These are phyloP conservation scores for Paragyromitra xinjiangensis DNA, from an alignment of 495 filamentous ascomycete genomes.

Conservation along the genomic window DNA sequence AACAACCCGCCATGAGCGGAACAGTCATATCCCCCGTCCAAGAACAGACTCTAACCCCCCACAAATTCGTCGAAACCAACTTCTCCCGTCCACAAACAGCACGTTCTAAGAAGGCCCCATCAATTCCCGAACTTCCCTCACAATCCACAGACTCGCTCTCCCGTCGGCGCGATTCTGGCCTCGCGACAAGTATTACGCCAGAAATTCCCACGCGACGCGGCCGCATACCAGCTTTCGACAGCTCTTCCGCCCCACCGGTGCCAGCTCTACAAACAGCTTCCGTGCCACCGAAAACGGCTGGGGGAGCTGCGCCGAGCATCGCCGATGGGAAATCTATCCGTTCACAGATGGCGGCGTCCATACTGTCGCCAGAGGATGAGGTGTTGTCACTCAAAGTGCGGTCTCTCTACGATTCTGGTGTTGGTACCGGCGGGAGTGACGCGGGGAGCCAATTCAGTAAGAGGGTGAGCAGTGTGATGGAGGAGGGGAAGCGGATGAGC, in stretches of 20 bases:
- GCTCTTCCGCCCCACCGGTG: slow-evolving; percentile 7
- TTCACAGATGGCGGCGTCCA: slow-evolving; percentile 44
- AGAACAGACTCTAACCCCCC: slow-evolving; percentile 1
- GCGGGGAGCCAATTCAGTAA: slow-evolving; percentile 55
- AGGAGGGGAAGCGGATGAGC: slow-evolving; percentile 52
- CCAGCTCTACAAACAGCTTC: slow-evolving; percentile 8
- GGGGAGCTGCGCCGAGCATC: slow-evolving; percentile 22
- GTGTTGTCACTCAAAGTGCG: slow-evolving; percentile 55
- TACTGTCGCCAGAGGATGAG: slow-evolving; percentile 55
- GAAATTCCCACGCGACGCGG: slow-evolving; percentile 25
- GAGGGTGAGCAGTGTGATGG: slow-evolving; percentile 51
- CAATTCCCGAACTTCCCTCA: slow-evolving; percentile 20
- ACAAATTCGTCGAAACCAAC: slow-evolving; percentile 30
- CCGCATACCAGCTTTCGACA: slow-evolving; percentile 17
- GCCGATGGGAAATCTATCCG: slow-evolving; percentile 47
- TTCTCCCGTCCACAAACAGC: slow-evolving; percentile 47
- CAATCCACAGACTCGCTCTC: slow-evolving; percentile 34
- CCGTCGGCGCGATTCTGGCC: slow-evolving; percentile 28
- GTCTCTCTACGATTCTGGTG: slow-evolving; percentile 56
- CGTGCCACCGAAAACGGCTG: slow-evolving; percentile 37
- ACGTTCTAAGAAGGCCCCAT: slow-evolving; percentile 29
- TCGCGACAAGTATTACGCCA: slow-evolving; percentile 22
- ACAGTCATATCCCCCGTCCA: slow-evolving; percentile 21
- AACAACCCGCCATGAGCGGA: slow-evolving; percentile 20
- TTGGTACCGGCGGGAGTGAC: slow-evolving; percentile 50